Evolutionary conservation across 2,329 filamentous ascomycete genomes (phyloP).

Genomic region (Trichoderma polysporum): DNA sequence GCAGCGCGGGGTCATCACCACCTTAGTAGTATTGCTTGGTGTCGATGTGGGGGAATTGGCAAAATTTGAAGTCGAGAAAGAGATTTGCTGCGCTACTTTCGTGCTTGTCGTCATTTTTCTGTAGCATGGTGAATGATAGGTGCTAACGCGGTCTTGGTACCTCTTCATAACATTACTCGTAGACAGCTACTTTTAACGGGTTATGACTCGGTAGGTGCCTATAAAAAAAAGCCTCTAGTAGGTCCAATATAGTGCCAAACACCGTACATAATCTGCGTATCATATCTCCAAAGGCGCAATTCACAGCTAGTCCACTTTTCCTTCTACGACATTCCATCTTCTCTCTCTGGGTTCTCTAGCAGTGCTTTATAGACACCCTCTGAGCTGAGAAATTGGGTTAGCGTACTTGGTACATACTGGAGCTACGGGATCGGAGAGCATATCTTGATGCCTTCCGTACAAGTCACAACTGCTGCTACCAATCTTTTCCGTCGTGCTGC

Average conservation of each 20-base stretch:
- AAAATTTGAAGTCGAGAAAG: neutral
- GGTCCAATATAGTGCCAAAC: neutral
- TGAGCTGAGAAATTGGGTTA: neutral
- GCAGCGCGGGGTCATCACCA: conserved; percentile 10
- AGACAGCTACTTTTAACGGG: no score
- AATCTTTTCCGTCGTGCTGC: neutral
- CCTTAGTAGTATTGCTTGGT: neutral
- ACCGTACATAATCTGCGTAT: neutral
- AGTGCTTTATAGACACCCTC: neutral
- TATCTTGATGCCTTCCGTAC: conserved; percentile 5
- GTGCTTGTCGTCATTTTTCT: conserved; percentile 2
- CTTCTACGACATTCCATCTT: neutral
- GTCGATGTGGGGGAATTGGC: conserved; percentile 5
- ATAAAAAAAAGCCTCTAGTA: neutral
- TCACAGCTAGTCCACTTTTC: conserved; percentile 2
- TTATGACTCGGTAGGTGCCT: no score
- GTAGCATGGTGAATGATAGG: neutral
- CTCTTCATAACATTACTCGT: neutral
- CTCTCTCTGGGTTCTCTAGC: neutral
- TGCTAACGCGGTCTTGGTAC: neutral
- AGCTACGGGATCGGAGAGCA: neutral
- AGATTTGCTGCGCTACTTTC: neutral
- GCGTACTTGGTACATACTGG: neutral
- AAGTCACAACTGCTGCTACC: neutral
- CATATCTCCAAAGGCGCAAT: neutral